Conservation (phyloP, 2,329 filamentous ascomycete species). For the Tolypocladium pustulatum region DNA sequence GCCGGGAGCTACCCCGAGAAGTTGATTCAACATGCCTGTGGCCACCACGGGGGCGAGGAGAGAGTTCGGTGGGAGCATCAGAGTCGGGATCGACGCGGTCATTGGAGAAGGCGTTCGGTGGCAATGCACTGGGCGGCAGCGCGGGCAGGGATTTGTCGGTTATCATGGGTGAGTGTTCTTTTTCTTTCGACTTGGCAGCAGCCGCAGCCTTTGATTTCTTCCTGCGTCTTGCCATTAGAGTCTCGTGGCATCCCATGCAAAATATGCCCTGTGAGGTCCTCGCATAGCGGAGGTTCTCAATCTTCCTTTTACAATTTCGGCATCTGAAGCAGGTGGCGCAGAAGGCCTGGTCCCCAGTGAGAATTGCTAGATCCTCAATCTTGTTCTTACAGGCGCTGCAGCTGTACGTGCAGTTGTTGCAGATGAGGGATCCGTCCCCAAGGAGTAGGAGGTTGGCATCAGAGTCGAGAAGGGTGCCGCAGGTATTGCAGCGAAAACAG, state of each 20-base stretch:
- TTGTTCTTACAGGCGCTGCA: constrained; percentile 95
- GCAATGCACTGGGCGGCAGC: constrained; percentile 65
- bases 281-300: constrained; percentile 95
- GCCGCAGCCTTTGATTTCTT: constrained; percentile 70
- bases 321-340: constrained; percentile 96
- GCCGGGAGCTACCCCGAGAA: constrained; percentile 42
- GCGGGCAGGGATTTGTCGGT: constrained; percentile 90
- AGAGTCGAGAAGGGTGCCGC: constrained; percentile 89
- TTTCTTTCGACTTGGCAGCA: constrained; percentile 48
- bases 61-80: constrained; percentile 59
- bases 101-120: constrained; percentile 53
- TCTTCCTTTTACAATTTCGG: constrained; percentile 96
- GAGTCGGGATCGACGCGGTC: constrained; percentile 49
- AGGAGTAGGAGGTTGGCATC: constrained; percentile 95
- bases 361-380: constrained; percentile 94
- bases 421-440: constrained; percentile 94
- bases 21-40: constrained; percentile 43
- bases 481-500: constrained; percentile 96
- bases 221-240: constrained; percentile 80
- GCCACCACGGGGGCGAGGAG: constrained; percentile 46
- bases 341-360: constrained; percentile 96
- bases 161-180: constrained; percentile 55
- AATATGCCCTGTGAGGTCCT: constrained; percentile 97
- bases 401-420: constrained; percentile 98
- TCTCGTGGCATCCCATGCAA: constrained; percentile 98